Evolutionary conservation across 306 rosid species (phyloP).

Genomic region (Coriaria nepalensis): DNA sequence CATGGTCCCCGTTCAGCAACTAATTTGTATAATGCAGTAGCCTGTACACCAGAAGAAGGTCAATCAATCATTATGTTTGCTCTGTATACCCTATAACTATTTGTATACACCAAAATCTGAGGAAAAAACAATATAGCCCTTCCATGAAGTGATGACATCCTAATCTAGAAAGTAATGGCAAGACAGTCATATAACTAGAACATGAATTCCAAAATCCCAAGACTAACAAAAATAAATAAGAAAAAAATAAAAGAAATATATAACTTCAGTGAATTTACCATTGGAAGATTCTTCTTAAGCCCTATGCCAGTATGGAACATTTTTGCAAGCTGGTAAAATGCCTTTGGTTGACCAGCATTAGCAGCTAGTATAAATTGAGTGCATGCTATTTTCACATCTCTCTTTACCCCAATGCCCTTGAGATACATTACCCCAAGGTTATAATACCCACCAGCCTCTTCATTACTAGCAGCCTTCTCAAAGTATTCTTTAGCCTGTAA

Average conservation of each 20-base stretch:
- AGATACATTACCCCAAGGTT: slow-evolving; percentile 90
- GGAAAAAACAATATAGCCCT: too few relatives aligned
- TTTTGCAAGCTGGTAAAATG: slow-evolving; percentile 97
- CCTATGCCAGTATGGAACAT: slow-evolving; percentile 95
- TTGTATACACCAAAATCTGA: too few relatives aligned
- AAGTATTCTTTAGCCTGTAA: slow-evolving; percentile 85
- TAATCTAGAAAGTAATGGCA: too few relatives aligned
- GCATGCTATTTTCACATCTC: slow-evolving; percentile 71
- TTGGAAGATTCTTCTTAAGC: slow-evolving; percentile 60
- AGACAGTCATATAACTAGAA: too few relatives aligned
- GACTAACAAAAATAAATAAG: too few relatives aligned
- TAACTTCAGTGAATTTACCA: slow-evolving; percentile 41
- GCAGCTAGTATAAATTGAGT: slow-evolving; percentile 61
- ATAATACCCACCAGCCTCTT: slow-evolving; percentile 78
- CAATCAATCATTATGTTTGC: slow-evolving; percentile 5
- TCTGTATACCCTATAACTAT: neutral
- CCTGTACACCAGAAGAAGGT: slow-evolving; percentile 36
- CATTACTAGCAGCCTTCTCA: slow-evolving; percentile 78
- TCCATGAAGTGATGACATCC: too few relatives aligned
- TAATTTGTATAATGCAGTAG: slow-evolving; percentile 72
- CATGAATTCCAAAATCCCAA: too few relatives aligned
- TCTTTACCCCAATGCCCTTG: slow-evolving; percentile 90
- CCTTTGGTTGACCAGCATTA: slow-evolving; percentile 88
- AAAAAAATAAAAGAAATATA: too few relatives aligned
- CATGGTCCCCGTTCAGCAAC: slow-evolving; percentile 99